These are phyloP conservation scores for Ganoderma leucocontextum DNA, from an alignment of 1,284 basidiomycete genomes.

Conservation along the genomic window DNA sequence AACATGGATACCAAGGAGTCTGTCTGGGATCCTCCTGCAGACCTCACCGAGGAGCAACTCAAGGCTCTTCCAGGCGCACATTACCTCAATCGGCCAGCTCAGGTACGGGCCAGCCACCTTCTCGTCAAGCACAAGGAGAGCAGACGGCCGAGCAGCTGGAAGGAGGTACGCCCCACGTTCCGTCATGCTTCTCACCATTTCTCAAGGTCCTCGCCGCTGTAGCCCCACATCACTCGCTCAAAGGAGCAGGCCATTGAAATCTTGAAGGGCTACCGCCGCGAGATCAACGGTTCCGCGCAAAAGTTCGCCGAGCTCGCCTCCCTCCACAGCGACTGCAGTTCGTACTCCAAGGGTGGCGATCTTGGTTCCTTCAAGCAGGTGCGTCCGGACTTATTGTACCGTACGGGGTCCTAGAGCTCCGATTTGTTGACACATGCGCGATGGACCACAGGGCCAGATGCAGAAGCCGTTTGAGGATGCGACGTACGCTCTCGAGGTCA, in stretches of 20 bases:
- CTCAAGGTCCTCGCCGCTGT: conserved; percentile 7
- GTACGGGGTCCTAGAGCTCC: background rate
- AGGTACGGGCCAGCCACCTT: conserved; percentile 94
- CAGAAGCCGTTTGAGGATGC: conserved; percentile 98
- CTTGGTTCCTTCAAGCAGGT: conserved; percentile 83
- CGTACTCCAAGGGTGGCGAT: conserved; percentile 83
- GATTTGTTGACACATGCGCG: background rate
- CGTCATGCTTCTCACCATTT: background rate
- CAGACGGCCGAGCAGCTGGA: conserved; percentile 91
- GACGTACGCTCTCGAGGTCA: conserved; percentile 83
- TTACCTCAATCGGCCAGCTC: conserved; percentile 49
- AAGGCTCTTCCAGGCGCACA: conserved; percentile 75
- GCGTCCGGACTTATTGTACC: conserved; percentile 10
- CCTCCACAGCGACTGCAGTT: conserved; percentile 88
- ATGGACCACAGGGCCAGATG: conserved; percentile 80
- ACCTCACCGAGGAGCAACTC: conserved; percentile 70
- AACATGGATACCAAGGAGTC: conserved; percentile 78
- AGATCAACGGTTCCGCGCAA: conserved; percentile 67
- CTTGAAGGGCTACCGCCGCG: conserved; percentile 67
- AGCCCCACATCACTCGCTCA: conserved; percentile 88
- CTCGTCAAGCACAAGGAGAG: conserved; percentile 93
- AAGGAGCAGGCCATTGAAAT: conserved; percentile 89
- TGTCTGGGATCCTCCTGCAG: conserved; percentile 84
- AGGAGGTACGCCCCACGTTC: conserved; percentile 69
- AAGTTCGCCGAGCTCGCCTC: conserved; percentile 82